phyloP scores from a whole-genome alignment of 2,329 filamentous ascomycete species.

The Drechslera avenae region DNA sequence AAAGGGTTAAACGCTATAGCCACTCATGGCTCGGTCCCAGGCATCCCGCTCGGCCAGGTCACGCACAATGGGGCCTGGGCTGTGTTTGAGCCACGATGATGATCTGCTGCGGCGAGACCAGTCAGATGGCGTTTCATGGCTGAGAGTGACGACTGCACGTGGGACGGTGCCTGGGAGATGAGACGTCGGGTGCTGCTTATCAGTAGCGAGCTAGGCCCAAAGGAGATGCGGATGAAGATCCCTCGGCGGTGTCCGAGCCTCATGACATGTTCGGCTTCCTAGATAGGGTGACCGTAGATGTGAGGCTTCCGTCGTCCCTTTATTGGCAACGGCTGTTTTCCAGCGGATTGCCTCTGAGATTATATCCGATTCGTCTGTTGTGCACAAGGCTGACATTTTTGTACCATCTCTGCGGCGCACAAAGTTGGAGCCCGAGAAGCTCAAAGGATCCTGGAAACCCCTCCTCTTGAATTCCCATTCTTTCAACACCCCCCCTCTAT shows the following conservation, averaged over 20 bases:
- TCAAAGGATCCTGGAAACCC: too few relatives aligned
- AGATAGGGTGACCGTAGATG: too few relatives aligned
- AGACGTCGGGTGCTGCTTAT: conserved; percentile 14
- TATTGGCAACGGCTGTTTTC: too few relatives aligned
- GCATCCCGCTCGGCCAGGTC: conserved; percentile 31
- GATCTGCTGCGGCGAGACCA: conserved; percentile 23
- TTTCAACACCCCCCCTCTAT: too few relatives aligned
- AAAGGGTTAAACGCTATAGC: conserved; percentile 30
- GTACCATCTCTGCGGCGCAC: too few relatives aligned
- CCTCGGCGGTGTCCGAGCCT: conserved; percentile 5
- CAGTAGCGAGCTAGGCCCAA: conserved; percentile 7
- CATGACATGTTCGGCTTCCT: background rate
- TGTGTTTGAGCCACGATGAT: conserved; percentile 40
- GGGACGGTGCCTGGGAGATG: conserved; percentile 17
- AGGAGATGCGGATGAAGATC: background rate
- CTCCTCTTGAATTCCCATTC: too few relatives aligned
- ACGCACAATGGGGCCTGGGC: conserved; percentile 32
- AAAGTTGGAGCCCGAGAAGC: too few relatives aligned
- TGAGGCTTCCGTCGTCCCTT: too few relatives aligned
- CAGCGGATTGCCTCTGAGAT: too few relatives aligned
- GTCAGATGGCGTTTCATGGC: conserved; percentile 13
- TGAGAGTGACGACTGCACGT: conserved; percentile 16
- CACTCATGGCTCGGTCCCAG: conserved; percentile 43
- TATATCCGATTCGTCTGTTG: too few relatives aligned
- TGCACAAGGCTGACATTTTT: too few relatives aligned